phyloP scores from a whole-genome alignment of 192 early-diverging fungal genomes.

The Chytriomyces confervae region DNA sequence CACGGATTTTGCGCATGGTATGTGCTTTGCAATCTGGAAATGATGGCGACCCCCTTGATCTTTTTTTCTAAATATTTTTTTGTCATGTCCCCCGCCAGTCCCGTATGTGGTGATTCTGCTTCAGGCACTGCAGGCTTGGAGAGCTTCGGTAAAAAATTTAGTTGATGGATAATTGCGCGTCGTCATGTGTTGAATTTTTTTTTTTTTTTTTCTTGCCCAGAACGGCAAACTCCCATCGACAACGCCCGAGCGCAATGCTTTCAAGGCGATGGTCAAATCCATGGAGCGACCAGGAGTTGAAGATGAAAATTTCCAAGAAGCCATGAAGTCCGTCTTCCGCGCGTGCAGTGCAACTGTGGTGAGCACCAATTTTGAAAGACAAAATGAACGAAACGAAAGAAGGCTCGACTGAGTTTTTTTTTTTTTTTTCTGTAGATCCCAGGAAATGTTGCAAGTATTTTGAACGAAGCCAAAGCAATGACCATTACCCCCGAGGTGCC shows the following conservation, averaged over 20 bases:
- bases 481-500: constrained; percentile 61
- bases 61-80: background rate
- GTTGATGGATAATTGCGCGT: too few species aligned
- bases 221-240: constrained; percentile 64
- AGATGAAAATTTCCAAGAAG: constrained; percentile 90
- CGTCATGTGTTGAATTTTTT: too few species aligned
- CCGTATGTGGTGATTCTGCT: constrained; percentile 86
- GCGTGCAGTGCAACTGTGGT: constrained; percentile 64
- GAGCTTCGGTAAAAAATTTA: constrained; percentile 53
- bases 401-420: background rate
- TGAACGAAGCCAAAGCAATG: constrained; percentile 49
- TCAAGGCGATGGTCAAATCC: constrained; percentile 65
- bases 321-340: constrained; percentile 66
- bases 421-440: constrained; percentile 50
- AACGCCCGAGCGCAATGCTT: constrained; percentile 65
- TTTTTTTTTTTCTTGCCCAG: constrained; percentile 31
- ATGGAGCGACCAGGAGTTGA: constrained; percentile 52
- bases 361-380: constrained; percentile 13
- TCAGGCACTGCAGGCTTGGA: constrained; percentile 79
- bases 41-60: background rate
- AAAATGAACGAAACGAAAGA: background rate
- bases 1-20: constrained; percentile 71
- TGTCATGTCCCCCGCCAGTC: constrained; percentile 38
- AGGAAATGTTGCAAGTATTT: constrained; percentile 52
- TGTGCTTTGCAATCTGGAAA: background rate